These are phyloP conservation scores for Iris macrosiphon DNA, from an alignment of 106 monocot species.

Conservation along the genomic window DNA sequence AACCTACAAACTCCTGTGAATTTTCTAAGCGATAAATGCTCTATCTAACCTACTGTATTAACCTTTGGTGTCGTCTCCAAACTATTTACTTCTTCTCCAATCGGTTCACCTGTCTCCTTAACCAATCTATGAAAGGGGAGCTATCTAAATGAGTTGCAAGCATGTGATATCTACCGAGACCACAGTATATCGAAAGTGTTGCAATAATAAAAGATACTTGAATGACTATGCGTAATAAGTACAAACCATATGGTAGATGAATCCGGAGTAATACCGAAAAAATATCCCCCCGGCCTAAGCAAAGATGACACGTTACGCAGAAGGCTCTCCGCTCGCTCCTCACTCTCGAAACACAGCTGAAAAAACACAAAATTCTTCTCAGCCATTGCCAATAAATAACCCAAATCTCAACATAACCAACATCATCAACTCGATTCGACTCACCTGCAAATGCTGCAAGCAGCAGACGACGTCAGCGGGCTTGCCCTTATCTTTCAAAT, in stretches of 20 bases:
- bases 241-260: constrained; percentile 96
- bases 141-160: no score
- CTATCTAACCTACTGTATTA: no score
- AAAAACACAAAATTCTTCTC: not conserved
- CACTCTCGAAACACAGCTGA: constrained; percentile 84
- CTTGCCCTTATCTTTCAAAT: constrained; percentile 64
- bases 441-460: constrained; percentile 80
- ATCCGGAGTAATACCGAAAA: constrained; percentile 90
- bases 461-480: constrained; percentile 89
- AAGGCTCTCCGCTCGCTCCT: constrained; percentile 68
- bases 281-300: constrained; percentile 93
- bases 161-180: no score
- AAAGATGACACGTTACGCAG: constrained; percentile 74
- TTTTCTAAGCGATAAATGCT: no score
- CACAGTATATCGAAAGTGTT: no score
- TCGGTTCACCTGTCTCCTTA: no score
- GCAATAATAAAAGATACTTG: not conserved
- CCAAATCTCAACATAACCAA: not conserved
- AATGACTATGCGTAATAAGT: not conserved
- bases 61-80: no score
- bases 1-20: no score
- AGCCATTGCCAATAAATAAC: not conserved
- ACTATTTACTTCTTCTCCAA: no score
- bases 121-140: no score
- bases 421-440: not conserved